Conservation (phyloP, 352 stramenopile species). For the Thraustochytrium aureum region DNA sequence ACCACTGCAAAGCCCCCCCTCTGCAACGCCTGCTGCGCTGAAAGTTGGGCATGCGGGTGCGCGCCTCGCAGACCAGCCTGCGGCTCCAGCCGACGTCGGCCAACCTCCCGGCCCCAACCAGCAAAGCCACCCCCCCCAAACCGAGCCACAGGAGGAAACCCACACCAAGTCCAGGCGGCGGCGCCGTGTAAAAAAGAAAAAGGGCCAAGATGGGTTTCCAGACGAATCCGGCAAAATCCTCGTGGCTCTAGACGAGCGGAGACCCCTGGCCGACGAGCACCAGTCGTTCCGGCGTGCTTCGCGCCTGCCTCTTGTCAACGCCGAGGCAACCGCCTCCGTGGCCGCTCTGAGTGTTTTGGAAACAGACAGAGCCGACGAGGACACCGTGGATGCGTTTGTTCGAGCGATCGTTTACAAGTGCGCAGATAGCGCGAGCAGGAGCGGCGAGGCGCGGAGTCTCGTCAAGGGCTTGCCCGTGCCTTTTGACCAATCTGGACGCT, state of each 20-base stretch:
- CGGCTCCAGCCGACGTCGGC: too few relatives aligned
- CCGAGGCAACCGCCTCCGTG: slow-evolving; percentile 36
- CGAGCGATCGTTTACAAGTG: not conserved
- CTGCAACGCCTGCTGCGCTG: too few relatives aligned
- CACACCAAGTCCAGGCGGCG: not conserved
- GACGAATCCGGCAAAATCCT: too few relatives aligned
- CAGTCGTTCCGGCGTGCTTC: not conserved
- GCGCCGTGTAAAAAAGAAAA: not conserved
- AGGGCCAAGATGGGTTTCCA: too few relatives aligned
- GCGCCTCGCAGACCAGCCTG: too few relatives aligned
- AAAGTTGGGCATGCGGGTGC: too few relatives aligned
- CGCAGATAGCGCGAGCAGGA: not conserved
- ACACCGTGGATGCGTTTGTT: not conserved
- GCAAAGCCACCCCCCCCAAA: too few relatives aligned
- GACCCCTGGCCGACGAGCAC: not conserved
- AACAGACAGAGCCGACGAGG: not conserved
- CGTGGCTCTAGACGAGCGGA: too few relatives aligned
- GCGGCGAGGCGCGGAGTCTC: not conserved
- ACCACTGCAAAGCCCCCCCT: too few relatives aligned
- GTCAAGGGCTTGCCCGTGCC: not conserved
- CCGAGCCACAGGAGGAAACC: not conserved
- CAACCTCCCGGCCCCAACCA: too few relatives aligned
- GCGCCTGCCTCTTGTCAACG: slow-evolving; percentile 39
- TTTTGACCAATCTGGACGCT: not conserved
- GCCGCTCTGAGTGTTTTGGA: slow-evolving; percentile 36